These are phyloP conservation scores for Betula pendula DNA, from an alignment of 306 rosid species.

Conservation along the genomic window DNA sequence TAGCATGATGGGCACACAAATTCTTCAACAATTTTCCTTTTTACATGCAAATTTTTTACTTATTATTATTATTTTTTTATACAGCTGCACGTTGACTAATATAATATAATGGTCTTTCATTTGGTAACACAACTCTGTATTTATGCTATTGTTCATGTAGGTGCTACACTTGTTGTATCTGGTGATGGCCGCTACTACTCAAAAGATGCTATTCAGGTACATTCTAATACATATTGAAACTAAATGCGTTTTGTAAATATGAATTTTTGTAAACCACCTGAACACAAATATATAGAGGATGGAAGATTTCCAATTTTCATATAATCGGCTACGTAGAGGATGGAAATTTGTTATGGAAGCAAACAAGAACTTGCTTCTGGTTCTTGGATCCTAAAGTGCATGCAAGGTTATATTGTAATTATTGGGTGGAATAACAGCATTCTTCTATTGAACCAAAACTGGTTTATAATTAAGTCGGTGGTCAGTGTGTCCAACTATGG, in stretches of 20 bases:
- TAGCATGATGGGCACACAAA: not conserved
- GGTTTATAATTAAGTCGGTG: not conserved
- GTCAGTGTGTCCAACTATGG: not conserved
- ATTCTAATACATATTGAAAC: not conserved
- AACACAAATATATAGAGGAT: not conserved
- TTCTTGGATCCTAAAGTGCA: not conserved
- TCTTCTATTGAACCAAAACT: not conserved
- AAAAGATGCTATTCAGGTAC: constrained; percentile 92
- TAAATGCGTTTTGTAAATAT: not conserved
- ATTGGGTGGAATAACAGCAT: not conserved
- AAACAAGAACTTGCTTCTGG: not conserved
- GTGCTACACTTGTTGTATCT: constrained; percentile 92
- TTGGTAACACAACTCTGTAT: constrained; percentile 5
- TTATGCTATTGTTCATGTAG: constrained; percentile 43
- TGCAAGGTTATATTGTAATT: not conserved
- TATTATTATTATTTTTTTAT: not conserved
- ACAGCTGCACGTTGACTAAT: not conserved
- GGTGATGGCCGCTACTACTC: constrained; percentile 98
- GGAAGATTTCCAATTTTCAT: not conserved
- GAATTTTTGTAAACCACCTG: not conserved
- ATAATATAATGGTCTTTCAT: not conserved
- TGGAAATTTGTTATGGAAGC: not conserved
- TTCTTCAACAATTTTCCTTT: not conserved
- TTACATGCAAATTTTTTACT: not conserved
- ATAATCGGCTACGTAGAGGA: not conserved